phyloP scores from a whole-genome alignment of 352 stramenopile species.

The Phytopythium chamaehyphon region DNA sequence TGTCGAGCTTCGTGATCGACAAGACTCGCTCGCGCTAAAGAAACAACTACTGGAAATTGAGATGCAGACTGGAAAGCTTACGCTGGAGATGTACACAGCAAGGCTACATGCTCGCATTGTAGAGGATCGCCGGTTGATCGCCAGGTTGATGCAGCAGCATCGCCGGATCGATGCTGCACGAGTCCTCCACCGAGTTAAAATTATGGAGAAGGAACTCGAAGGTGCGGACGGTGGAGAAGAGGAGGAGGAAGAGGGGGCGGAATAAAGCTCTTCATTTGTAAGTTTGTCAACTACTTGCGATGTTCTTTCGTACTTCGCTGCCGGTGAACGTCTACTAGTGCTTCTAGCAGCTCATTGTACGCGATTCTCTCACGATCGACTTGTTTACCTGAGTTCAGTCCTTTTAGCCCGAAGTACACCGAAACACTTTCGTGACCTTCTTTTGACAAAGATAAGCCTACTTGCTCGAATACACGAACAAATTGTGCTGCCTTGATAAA shows the following conservation, averaged over 20 bases:
- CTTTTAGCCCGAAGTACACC: constrained; percentile 19
- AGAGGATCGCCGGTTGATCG: constrained; percentile 45
- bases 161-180: constrained; percentile 53
- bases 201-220: constrained; percentile 75
- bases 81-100: constrained; percentile 62
- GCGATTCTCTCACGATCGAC: constrained; percentile 9
- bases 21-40: constrained; percentile 68
- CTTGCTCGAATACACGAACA: constrained; percentile 39
- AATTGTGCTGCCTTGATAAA: constrained; percentile 35
- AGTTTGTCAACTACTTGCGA: constrained; percentile 8
- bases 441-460: constrained; percentile 44
- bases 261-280: constrained; percentile 6
- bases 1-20: constrained; percentile 43
- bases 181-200: constrained; percentile 69
- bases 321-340: constrained; percentile 23
- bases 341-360: constrained; percentile 33
- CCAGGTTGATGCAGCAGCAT: constrained; percentile 33
- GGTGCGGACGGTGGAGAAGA: constrained; percentile 27
- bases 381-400: background rate
- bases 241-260: constrained; percentile 8
- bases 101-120: constrained; percentile 42
- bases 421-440: constrained; percentile 34
- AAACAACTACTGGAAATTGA: constrained; percentile 82
- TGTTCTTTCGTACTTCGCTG: constrained; percentile 7
- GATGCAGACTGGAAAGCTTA: constrained; percentile 78